Evolutionary conservation across 2,329 filamentous ascomycete species (phyloP), one percentile per base, ranked within the genome.

Genomic region (Microascus cirrosus): DNA sequence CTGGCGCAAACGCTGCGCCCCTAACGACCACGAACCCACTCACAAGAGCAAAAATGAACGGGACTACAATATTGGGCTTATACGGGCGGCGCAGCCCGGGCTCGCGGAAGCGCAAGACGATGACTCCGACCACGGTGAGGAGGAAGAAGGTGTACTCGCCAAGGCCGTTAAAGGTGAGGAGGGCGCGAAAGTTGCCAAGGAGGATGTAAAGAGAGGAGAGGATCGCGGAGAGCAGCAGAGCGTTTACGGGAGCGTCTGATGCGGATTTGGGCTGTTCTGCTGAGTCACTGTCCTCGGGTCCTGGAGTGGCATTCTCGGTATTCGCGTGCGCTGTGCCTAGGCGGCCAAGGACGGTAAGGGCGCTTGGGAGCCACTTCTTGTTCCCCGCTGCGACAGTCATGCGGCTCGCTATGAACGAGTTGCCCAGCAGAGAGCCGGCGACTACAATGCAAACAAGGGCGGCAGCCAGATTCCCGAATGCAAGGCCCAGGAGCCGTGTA

Each of bases 81-180:
- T 85, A 86, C 0, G 83, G 82, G 12, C 83, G 68, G 0, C 71
- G 62, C 2, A 86, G 70, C 0, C 69, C 66, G 0, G 82, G 83
- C 64, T 85, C 81, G 1, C 79, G 74, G 58, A 75, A 75, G 13
- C 83, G 76, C 51, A 86, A 67, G 18, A 84, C 69, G 11, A 85
- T 71, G 1, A 81, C 77, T 0, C 82, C 83, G 0, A 84, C 63
- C 0, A 85, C 82, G 0, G 82, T 82, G 34, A 84, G 72, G 63
- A 85, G 83, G 69, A 85, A 85, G 67, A 85, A 86, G 0, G 82
- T 77, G 65, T 82, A 85, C 63, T 83, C 80, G 15, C 78, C 80
- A 3, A 83, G 68, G 0, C 80, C 80, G 56, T 82, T 82, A 62
- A 83, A 83, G 0, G 81, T 85, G 12, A 86, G 64, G 0, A 86